Evolutionary conservation across 192 early-diverging fungal species (phyloP).

Genomic region (Coemansia aciculifera): DNA sequence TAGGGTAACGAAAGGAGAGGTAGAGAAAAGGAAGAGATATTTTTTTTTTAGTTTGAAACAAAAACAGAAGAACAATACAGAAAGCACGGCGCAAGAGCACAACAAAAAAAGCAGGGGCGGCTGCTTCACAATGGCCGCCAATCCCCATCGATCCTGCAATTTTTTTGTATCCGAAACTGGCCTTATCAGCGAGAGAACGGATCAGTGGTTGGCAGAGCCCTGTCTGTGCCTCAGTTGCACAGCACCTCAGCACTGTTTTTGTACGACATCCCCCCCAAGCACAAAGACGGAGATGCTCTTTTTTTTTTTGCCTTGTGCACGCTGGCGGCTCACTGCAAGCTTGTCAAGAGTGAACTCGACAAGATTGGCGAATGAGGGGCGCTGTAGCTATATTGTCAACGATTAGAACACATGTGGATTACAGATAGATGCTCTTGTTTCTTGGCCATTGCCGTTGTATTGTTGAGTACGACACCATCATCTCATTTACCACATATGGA

Average conservation of each 20-base stretch:
- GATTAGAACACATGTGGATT: too few relatives aligned
- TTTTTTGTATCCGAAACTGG: conserved; percentile 1
- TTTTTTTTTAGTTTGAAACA: neutral
- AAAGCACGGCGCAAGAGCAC: neutral
- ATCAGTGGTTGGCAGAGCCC: neutral
- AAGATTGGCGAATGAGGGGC: neutral
- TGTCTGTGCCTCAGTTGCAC: neutral
- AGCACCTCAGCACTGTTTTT: neutral
- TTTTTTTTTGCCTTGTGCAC: too few relatives aligned
- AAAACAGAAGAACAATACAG: neutral
- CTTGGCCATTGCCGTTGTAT: too few relatives aligned
- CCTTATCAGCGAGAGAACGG: neutral
- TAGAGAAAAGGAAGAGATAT: neutral
- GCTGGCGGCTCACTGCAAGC: too few relatives aligned
- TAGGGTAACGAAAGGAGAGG: neutral
- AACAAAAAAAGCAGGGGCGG: neutral
- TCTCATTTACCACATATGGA: too few relatives aligned
- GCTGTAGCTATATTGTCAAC: too few relatives aligned
- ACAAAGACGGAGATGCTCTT: too few relatives aligned
- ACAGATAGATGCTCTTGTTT: too few relatives aligned
- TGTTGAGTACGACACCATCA: too few relatives aligned
- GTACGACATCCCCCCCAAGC: neutral
- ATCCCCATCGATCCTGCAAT: neutral
- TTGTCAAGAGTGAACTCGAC: neutral
- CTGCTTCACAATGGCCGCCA: neutral